Evolutionary conservation across 257 asterid species (phyloP), one percentile per base, ranked within the genome.

Genomic region (Solanum peruvianum): DNA sequence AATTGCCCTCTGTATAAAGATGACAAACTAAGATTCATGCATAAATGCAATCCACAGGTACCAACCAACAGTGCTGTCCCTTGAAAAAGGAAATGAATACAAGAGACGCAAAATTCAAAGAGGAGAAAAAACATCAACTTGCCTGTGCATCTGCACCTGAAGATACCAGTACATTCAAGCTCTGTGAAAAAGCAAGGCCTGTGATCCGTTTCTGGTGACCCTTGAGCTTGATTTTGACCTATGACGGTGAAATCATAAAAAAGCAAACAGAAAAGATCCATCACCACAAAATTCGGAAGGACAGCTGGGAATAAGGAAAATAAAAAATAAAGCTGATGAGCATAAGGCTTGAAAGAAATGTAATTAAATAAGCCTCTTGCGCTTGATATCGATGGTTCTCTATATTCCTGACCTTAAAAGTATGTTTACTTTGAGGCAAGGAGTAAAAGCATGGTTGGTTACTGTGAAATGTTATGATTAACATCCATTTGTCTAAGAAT

Each of bases 101-200:
- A 45, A 78, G 64, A 78, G 82, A 45, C 25, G 10, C 64, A 78
- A 78, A 45, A 78, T 45, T 29, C 66, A 29, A 47, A 52, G 29
- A 16, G 44, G 85, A 47, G 85, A 47, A 80, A 77, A 49, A 80
- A 35, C 67, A 18, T 15, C 29, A 80, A 88, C 94, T 86, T 90
- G 91, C 99, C 93, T 93, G 98, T 23, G 99, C 98, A 92, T 96
- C 99, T 89, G 98, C 98, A 82, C 98, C 99, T 14, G 99, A 96
- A 83, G 99, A 96, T 29, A 96, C 98, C 92, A 96, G 90, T 83
- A 95, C 93, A 90, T 92, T 93, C 93, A 95, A 90, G 91, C 89
- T 93, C 91, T 94, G 97, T 29, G 98, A 96, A 90, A 96, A 96
- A 23, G 99, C 98, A 86, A 96, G 98, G 90, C 99, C 98, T 6